Evolutionary conservation across 2,329 filamentous ascomycete genomes (phyloP), one percentile per base, ranked within the genome.

Genomic region (Microcyclospora pomicola): DNA sequence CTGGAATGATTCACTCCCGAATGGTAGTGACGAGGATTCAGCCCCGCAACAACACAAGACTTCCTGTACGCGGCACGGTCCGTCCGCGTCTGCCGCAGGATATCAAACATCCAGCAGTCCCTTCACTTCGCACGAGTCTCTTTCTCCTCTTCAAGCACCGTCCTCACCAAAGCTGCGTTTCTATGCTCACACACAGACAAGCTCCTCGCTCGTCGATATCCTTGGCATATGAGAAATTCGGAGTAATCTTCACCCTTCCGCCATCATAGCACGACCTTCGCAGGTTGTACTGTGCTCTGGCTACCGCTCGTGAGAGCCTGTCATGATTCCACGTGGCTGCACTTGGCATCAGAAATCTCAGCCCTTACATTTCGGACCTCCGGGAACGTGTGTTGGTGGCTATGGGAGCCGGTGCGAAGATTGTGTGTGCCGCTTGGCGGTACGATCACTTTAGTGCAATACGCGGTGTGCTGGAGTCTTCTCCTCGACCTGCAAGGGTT

Each of bases 351-450:
- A 88, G 83, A 88, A 86, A 88, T 51, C 72, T 69, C 75, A 80
- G 80, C 82, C 52, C 31, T 15, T 34, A 27, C 36, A 33, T 32
- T 13, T 38, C 36, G 34, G 42, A 45, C 49, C 52, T 59, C 52
- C 41, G 49, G 48, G 46, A 54, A 51, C 53, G 53, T 56, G 34
- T 33, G 15, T 37, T 32, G 24, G 50, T 52, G 50, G 77, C 81
- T 82, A 78, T 91, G 83, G 83, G 81, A 83, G 83, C 77, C 79
- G 72, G 81, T 86, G 82, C 82, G 82, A 82, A 88, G 83, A 87
- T 88, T 77, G 82, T 87, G 73, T 74, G 73, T 74, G 67, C 56
- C 44, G 41, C 11, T 33, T 32, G 39, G 44, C 38, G 34, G 33
- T 45, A 48, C 51, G 52, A 54, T 68, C 77, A 85, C 82, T 86